phyloP scores from a whole-genome alignment of 1,284 basidiomycete genomes.

The Puccinia coronata region DNA sequence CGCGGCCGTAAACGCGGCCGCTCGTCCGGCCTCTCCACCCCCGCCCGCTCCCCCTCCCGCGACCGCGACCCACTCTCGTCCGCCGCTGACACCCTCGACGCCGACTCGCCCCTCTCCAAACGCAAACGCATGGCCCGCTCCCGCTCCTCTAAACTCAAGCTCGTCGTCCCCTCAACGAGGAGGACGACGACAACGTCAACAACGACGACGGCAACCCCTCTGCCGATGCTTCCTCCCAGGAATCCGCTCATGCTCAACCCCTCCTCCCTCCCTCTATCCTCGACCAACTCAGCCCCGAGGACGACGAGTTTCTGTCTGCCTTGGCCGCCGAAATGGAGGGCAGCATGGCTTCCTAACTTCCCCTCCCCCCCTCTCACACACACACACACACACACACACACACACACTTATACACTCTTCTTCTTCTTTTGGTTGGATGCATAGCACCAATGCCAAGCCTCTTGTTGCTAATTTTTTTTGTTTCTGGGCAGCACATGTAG shows the following conservation, averaged over 20 bases:
- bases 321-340: slow-evolving; percentile 48
- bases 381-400: not conserved
- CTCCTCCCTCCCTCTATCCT: not conserved
- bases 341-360: slow-evolving; percentile 1
- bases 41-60: not conserved
- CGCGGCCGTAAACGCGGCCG: slow-evolving; percentile 14
- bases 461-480: not conserved
- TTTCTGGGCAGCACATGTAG: not conserved
- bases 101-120: slow-evolving; percentile 39
- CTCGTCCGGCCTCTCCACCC: not conserved
- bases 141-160: slow-evolving; percentile 39
- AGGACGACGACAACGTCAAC: not conserved
- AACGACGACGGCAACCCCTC: too few relatives aligned
- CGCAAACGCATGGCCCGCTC: slow-evolving; percentile 42
- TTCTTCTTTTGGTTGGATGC: not conserved
- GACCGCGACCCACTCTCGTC: not conserved
- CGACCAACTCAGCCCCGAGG: slow-evolving; percentile 34
- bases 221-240: not conserved
- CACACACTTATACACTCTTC: not conserved
- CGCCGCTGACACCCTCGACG: not conserved
- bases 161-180: slow-evolving; percentile 4
- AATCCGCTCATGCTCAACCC: not conserved
- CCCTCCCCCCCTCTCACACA: not conserved
- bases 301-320: slow-evolving; percentile 45
- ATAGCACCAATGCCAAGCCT: not conserved